Conservation (phyloP, 1,284 basidiomycete genomes). For the Porogramme epimiltina region DNA sequence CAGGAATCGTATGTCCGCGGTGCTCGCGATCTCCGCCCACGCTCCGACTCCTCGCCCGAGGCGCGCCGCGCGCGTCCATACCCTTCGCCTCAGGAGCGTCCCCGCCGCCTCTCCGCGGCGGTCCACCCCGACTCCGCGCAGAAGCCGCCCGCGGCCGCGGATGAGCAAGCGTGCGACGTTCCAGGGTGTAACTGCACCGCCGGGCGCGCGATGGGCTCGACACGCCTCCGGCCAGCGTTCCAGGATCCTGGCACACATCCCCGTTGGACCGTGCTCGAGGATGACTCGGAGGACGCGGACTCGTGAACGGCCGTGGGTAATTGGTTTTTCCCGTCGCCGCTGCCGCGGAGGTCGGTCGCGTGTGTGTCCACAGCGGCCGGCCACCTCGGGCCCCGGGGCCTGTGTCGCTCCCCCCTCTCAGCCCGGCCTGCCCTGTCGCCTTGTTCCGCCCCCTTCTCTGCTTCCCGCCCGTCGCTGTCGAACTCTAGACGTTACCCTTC, state of each 20-base stretch:
- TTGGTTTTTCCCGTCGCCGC: no score
- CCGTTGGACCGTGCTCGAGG: conserved; percentile 20
- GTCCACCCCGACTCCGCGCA: background rate
- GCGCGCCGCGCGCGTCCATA: conserved; percentile 14
- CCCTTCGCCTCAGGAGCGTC: conserved; percentile 9
- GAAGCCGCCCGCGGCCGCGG: background rate
- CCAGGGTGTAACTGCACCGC: conserved; percentile 16
- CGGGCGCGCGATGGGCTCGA: conserved; percentile 8
- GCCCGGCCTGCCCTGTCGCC: no score
- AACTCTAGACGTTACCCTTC: background rate
- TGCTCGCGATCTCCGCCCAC: conserved; percentile 4
- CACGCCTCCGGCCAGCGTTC: conserved; percentile 20
- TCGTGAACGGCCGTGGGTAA: no score
- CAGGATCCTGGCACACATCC: conserved; percentile 7
- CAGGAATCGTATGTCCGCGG: conserved; percentile 19
- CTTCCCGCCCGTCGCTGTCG: no score
- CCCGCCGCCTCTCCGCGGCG: conserved; percentile 2
- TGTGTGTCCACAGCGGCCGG: no score
- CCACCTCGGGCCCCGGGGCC: no score
- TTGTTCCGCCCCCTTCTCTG: background rate
- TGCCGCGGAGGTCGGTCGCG: no score
- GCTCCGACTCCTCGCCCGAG: conserved; percentile 13
- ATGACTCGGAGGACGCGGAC: conserved; percentile 12
- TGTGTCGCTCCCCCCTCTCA: no score
- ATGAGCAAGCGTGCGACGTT: conserved; percentile 9